Evolutionary conservation across 2,329 filamentous ascomycete genomes (phyloP).

Genomic region (Diaporthe sp.): DNA sequence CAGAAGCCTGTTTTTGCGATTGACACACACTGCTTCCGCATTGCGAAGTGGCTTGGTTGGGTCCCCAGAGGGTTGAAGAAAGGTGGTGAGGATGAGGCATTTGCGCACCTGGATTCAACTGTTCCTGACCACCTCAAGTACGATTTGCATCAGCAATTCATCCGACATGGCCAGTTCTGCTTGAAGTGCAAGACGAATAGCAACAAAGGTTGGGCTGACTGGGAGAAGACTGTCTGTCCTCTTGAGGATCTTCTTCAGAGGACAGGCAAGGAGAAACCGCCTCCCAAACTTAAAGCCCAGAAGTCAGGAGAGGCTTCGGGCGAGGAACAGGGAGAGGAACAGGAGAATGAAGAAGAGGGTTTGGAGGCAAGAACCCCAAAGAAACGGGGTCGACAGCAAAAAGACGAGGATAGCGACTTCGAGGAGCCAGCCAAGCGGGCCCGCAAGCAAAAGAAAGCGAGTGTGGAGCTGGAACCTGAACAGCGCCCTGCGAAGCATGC

Average conservation of each 20-base stretch:
- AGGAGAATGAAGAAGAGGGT: background rate
- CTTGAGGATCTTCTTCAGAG: conserved; percentile 58
- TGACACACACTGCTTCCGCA: conserved; percentile 69
- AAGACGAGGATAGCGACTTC: conserved; percentile 7
- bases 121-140: conserved; percentile 69
- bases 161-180: conserved; percentile 66
- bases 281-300: conserved; percentile 4
- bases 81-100: conserved; percentile 61
- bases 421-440: background rate
- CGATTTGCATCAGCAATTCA: conserved; percentile 67
- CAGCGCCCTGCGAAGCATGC: background rate
- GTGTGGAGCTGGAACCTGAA: background rate
- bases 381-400: conserved; percentile 10
- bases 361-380: background rate
- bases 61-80: conserved; percentile 56
- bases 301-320: background rate
- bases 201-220: conserved; percentile 70
- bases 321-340: background rate
- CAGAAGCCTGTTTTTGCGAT: conserved; percentile 68
- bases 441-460: background rate
- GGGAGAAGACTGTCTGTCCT: conserved; percentile 67
- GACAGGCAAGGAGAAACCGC: conserved; percentile 36
- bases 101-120: conserved; percentile 66
- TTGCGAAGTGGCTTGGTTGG: conserved; percentile 68
- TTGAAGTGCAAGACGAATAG: conserved; percentile 64